A percentile compares a stretch with the other conserved stretches of the same genome.
phyloP scores from a whole-genome alignment of 306 rosid species.

The Prunus fruticosa region DNA sequence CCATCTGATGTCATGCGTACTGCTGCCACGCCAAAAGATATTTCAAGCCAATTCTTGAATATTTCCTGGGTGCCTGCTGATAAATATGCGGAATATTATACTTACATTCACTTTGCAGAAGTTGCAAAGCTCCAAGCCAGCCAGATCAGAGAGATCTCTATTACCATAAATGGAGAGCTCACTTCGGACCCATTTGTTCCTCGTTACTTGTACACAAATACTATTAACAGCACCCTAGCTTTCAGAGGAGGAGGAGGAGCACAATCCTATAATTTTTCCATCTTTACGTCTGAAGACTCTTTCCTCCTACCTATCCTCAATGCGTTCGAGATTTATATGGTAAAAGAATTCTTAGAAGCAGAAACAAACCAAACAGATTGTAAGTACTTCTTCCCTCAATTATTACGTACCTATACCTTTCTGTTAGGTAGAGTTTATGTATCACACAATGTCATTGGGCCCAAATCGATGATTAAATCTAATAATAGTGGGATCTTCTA shows the following conservation, averaged over 20 bases:
- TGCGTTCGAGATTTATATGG: conserved; percentile 40
- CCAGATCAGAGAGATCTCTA: background rate
- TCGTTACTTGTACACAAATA: background rate
- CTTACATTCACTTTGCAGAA: conserved; percentile 25
- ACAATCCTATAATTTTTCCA: background rate
- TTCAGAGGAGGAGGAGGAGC: conserved; percentile 1
- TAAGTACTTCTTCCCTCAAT: background rate
- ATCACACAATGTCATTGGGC: too few species aligned
- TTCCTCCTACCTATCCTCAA: conserved; percentile 45
- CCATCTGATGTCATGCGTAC: conserved; percentile 41
- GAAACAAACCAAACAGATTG: background rate
- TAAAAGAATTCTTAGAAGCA: too few species aligned
- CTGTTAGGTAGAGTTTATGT: too few species aligned
- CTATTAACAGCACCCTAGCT: background rate
- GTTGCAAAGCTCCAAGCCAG: background rate
- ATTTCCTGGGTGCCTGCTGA: background rate
- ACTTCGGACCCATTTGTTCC: conserved; percentile 2
- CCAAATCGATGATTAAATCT: too few species aligned
- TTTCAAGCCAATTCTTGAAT: background rate
- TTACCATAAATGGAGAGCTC: conserved; percentile 4
- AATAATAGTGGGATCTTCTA: too few species aligned
- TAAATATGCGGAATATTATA: background rate
- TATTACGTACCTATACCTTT: too few species aligned
- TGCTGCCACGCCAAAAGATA: conserved; percentile 25
- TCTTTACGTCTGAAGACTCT: conserved; percentile 19